These are phyloP conservation scores for Gaillardinia entomophila DNA, from an alignment of 805 yeast genomes.

Conservation along the genomic window DNA sequence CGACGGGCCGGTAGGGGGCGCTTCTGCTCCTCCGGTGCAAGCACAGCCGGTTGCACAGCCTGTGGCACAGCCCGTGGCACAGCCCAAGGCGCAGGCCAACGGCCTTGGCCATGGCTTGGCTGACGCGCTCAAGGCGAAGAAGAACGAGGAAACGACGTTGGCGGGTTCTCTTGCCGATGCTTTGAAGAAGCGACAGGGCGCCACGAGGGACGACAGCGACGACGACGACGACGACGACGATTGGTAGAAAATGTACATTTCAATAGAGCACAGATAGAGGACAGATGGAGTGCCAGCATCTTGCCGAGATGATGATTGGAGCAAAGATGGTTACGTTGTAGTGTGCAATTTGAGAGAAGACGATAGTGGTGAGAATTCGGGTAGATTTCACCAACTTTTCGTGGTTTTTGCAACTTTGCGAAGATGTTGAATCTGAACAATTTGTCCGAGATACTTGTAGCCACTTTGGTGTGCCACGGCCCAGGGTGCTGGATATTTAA, in stretches of 20 bases:
- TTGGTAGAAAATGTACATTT: no score
- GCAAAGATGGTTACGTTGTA: background rate
- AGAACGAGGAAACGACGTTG: constrained; percentile 52
- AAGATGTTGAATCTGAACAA: no score
- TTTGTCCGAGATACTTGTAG: no score
- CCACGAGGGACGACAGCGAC: constrained; percentile 63
- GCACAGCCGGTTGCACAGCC: constrained; percentile 3
- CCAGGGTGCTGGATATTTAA: no score
- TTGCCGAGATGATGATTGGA: constrained; percentile 1
- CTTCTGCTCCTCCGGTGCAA: constrained; percentile 12
- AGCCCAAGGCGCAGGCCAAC: constrained; percentile 14
- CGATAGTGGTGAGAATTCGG: no score
- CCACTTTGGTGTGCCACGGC: no score
- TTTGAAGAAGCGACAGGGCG: constrained; percentile 62
- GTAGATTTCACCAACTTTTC: no score
- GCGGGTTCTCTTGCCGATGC: constrained; percentile 92
- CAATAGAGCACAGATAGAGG: background rate
- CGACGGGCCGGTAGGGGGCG: constrained; percentile 37
- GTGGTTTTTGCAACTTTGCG: no score
- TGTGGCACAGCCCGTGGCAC: constrained; percentile 14
- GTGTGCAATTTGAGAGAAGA: no score
- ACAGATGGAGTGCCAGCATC: constrained; percentile 25
- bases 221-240: constrained; percentile 67
- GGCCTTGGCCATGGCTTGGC: constrained; percentile 55
- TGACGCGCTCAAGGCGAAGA: constrained; percentile 59